Evolutionary conservation across 2,329 filamentous ascomycete species (phyloP), one percentile per base, ranked within the genome.

Genomic region (Coniella vitis): DNA sequence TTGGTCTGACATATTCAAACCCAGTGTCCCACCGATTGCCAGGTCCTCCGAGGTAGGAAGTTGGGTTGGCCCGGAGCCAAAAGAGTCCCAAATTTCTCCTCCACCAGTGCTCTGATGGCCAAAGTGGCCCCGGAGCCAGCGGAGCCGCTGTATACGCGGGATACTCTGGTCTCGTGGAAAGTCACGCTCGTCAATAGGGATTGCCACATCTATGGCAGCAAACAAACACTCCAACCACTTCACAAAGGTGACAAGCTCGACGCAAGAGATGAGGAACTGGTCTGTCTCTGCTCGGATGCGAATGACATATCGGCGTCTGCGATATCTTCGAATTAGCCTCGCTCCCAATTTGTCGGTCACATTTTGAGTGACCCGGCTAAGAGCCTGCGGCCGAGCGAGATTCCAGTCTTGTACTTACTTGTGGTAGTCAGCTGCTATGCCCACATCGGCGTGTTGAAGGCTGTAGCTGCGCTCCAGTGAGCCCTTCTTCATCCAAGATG

Each of bases 201-300:
- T 71, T 12, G 84, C 79, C 17, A 90, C 77, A 58, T 87, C 83
- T 52, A 90, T 85, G 40, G 82, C 84, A n/a, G 83, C 82, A 58
- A 83, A 86, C 9, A 87, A 68, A 3, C 72, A 71, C 59, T 87
- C 81, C 2, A 88, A 67, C 82, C 86, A 86, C 43, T 74, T 74
- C 53, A 87, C 73, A 61, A 88, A 85, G 1, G 74, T 78, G 48
- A 80, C 75, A 46, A 87, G 70, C 44, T 81, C 76, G 45, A 78
- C 68, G 55, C 83, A 84, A 2, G 83, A 83, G 7, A 90, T 66
- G 17, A 90, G 66, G 51, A 90, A 82, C 59, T 90, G 86, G 56
- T 90, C 84, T 2, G 81, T 80, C 64, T 90, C 86, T 29, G 81
- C 76, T 22, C 86, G 76, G 51, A 90, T 61, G n/a, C 86, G 80